phyloP scores from a whole-genome alignment of 495 filamentous ascomycete species.

The Penicillium simplicissimum region DNA sequence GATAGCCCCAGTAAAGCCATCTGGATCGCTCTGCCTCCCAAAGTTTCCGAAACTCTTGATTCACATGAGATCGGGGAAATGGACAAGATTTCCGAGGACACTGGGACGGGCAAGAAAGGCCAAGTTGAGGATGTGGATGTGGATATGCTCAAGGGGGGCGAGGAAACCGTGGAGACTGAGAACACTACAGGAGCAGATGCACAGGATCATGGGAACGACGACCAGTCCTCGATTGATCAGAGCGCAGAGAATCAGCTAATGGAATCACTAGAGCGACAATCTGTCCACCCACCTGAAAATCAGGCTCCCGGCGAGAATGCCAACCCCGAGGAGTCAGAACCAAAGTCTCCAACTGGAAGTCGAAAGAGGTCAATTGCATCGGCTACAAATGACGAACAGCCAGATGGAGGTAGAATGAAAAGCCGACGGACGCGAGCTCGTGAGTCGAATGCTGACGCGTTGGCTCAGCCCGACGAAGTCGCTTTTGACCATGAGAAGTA shows the following conservation, averaged over 20 bases:
- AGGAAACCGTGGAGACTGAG: constrained; percentile 18
- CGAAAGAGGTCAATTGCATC: constrained; percentile 55
- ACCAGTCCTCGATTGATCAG: constrained; percentile 45
- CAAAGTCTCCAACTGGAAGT: constrained; percentile 29
- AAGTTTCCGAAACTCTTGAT: constrained; percentile 19
- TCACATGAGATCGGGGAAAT: constrained; percentile 19
- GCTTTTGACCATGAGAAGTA: constrained; percentile 67
- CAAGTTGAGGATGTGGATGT: constrained; percentile 17
- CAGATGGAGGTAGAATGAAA: constrained; percentile 64
- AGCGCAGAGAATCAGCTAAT: constrained; percentile 45
- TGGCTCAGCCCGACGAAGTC: constrained; percentile 50
- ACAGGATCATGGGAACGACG: constrained; percentile 30
- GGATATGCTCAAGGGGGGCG: constrained; percentile 15
- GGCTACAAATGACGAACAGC: constrained; percentile 49
- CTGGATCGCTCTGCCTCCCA: constrained; percentile 37
- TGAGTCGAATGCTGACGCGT: constrained; percentile 63
- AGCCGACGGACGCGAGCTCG: constrained; percentile 82
- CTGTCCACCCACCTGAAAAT: constrained; percentile 25
- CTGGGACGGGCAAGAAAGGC: background rate
- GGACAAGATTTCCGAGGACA: constrained; percentile 8
- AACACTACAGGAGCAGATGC: constrained; percentile 1
- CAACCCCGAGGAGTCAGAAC: constrained; percentile 33
- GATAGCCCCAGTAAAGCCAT: constrained; percentile 41
- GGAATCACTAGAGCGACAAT: constrained; percentile 42
- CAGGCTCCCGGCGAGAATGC: constrained; percentile 24